These are phyloP conservation scores for Aspergillus niger DNA, from an alignment of 2,329 filamentous ascomycete species.

Conservation along the genomic window DNA sequence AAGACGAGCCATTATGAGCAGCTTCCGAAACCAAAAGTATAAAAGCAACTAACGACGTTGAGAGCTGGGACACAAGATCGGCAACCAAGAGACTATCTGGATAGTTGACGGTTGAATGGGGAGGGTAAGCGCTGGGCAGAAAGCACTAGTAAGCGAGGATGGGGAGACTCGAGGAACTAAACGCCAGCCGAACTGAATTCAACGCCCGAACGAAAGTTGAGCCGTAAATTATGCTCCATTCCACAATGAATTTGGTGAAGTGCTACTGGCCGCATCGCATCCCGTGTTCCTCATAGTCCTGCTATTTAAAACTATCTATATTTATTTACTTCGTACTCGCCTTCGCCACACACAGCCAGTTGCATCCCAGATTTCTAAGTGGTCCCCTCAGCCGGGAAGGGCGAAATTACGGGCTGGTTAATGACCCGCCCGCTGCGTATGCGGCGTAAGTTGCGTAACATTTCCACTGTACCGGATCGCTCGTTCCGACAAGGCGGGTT, in stretches of 20 bases:
- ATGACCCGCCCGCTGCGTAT: neutral
- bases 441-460: neutral
- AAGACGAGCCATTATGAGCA: neutral
- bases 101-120: neutral
- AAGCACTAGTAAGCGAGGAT: neutral
- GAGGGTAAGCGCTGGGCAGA: neutral
- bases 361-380: neutral
- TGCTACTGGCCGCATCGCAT: neutral
- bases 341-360: neutral
- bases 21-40: neutral
- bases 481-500: conserved; percentile 9
- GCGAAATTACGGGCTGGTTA: neutral
- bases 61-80: neutral
- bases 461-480: conserved; percentile 5
- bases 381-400: neutral
- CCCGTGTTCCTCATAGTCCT: too few relatives aligned
- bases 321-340: neutral
- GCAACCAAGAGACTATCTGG: neutral
- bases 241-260: neutral
- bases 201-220: neutral
- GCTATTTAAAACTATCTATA: neutral
- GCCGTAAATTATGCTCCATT: neutral
- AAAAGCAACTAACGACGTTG: neutral
- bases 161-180: neutral
- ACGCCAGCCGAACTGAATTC: neutral